Base-by-base conservation (phyloP, 2,329 filamentous ascomycete species). In the Emergomyces orientalis region DNA sequence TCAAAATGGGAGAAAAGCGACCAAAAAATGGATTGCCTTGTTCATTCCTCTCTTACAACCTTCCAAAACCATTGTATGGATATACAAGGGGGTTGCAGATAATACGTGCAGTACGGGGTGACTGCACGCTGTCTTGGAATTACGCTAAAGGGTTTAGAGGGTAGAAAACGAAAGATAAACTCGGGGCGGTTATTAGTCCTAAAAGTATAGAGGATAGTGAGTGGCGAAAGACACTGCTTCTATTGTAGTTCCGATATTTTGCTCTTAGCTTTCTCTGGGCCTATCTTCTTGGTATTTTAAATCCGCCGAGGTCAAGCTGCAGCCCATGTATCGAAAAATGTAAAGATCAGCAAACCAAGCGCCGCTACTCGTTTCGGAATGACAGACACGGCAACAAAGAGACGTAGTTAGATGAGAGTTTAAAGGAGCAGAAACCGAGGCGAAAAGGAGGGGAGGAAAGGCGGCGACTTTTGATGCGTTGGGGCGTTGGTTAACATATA, bases 371-470 rank as follows among this genome's bases (percentile, higher is more conserved):
- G 56, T 32, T 47, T 59, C 41, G 37, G 39, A 45, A 17, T 58
- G 25, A 25, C 39, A 59, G 56, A 45, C 47, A 59, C 37, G 37
- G 56, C 41, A 25, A 59, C n/a, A 43, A 41, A 57, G 43, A n/a
- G 13, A 43, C 14, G 27, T 13, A n/a, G 22, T n/a, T 57, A 22
- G 54, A 37, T 55, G 2, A 5, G 17, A n/a, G 27, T 17, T n/a
- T 11, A 37, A n/a, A 19, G 27, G 25, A 55, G 19, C 52, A 32
- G 19, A 30, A 55, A 22, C 54, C n/a, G 34, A 41, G 5, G 14
- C 22, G 27, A 52, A 17, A 25, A 45, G 8, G 13, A 54, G 2
- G 2, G 27, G 27, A 19, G 27, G 6, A 9, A 5, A 32, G 17
- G 27, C 14, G 27, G 27, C 27, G 14, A 54, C 7, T 8, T 4